Base-by-base conservation (phyloP, 768 basidiomycete species). In the Galerina marginata region DNA sequence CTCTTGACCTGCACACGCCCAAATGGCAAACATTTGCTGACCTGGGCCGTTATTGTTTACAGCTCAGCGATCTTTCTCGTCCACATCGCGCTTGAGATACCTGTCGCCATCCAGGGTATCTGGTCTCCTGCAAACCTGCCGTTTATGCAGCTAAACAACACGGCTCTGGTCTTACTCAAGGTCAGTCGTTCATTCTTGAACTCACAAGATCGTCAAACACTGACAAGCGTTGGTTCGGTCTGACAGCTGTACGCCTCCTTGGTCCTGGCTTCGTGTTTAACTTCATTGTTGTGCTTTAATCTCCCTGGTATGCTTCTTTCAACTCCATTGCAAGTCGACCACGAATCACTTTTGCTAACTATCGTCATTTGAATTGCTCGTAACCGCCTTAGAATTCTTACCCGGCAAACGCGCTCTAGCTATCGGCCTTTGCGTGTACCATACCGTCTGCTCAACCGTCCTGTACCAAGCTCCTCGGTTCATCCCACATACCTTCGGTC, bases 361-460 rank as follows among this genome's bases (percentile, higher is more conserved):
- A 33, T 26, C 10, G 38, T 33, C 49, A 37, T 23, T 45, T n/a
- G n/a, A n/a, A n/a, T n/a, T n/a, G n/a, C n/a, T n/a, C n/a, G n/a
- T n/a, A n/a, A n/a, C 42, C 49, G 4, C 39, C 33, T 16, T 53
- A 91, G 92, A 94, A 65, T 93, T 91, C 72, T 76, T 94, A 2
- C 93, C 92, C 0, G 92, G 92, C 10, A 95, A 95, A 77, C 86
- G 93, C 14, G 93, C 91, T 0, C 73, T 94, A 9, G 93, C 90
- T 2, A 87, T 95, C 29, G 86, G 80, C 9, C 82, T 95, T 2
- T 87, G 88, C 62, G 66, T 93, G 12, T 95, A 94, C 71, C 92
- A 95, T 71, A 86, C 80, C 59, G 73, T 88, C 36, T 81, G 81
- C 51, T 91, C 92, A 1, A 92, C 91, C 2, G 74, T 92, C 50